A percentile compares a stretch with the other conserved stretches of the same genome.
Conservation (phyloP, 176 grass and related monocot species). For the Canna indica region DNA sequence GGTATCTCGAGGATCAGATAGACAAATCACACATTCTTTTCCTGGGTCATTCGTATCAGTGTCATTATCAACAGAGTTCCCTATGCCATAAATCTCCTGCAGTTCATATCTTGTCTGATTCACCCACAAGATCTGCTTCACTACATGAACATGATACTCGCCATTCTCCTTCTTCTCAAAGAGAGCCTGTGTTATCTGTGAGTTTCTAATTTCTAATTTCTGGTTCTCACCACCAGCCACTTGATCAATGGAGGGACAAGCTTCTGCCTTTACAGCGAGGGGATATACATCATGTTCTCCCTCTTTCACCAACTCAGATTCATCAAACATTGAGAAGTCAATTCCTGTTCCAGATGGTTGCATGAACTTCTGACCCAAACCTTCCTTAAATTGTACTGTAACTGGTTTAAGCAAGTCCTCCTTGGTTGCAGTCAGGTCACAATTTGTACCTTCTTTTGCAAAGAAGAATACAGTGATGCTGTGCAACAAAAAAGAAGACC, state of each 20-base stretch:
- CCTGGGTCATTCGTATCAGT: conserved; percentile 81
- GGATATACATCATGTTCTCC: conserved; percentile 61
- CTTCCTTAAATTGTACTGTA: conserved; percentile 72
- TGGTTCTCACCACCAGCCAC: conserved; percentile 39
- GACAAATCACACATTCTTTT: conserved; percentile 98
- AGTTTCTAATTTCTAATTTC: conserved; percentile 47
- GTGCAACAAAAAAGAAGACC: conserved; percentile 27
- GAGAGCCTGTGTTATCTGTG: conserved; percentile 87
- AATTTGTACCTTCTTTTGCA: conserved; percentile 73
- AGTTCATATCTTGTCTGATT: conserved; percentile 74
- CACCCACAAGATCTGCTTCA: conserved; percentile 92
- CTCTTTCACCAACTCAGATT: conserved; percentile 55
- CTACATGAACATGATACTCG: conserved; percentile 59
- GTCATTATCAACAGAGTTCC: conserved; percentile 76
- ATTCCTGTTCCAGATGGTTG: conserved; percentile 92
- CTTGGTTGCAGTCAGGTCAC: conserved; percentile 53
- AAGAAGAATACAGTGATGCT: conserved; percentile 94
- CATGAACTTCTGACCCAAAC: conserved; percentile 86
- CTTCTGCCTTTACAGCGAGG: conserved; percentile 90
- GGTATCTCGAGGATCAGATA: conserved; percentile 89
- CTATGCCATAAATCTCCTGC: conserved; percentile 98
- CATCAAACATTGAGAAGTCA: conserved; percentile 62
- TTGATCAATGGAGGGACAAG: conserved; percentile 36
- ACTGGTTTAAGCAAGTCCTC: conserved; percentile 59
- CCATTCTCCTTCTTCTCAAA: conserved; percentile 92